Base-by-base conservation (phyloP, 1,139 yeast genomes). In the Taphrina betulina region DNA sequence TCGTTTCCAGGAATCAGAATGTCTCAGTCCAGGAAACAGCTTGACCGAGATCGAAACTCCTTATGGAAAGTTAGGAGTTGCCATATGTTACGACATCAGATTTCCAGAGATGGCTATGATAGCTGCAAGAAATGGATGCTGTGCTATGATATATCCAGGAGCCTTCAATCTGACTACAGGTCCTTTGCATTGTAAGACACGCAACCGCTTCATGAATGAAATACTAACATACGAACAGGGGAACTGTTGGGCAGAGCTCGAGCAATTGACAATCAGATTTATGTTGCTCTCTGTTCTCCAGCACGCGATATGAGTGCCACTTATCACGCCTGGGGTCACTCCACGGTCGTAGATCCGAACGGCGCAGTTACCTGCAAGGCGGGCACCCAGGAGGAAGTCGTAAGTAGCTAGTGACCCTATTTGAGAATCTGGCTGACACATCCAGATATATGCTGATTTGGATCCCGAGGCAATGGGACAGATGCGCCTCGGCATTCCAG, bases 141-240 rank as follows among this genome's bases (percentile, higher is more conserved):
- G 88, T 71, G 95, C 94, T 34, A 84, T 89, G 92, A 76, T 88
- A 54, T 89, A 88, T 63, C 97, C 97, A 0, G 95, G 96, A 54
- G 97, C 97, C 0, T 90, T 90, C 74, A 90, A 90, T 73, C 86
- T 95, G 20, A 87, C 92, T 28, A 90, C 97, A 0, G 97, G 97
- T 0, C 97, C 97, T 0, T 74, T 87, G 66, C 96, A 88, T 69
- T 90, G 53, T 41, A 17, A 5, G 31, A 26, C 31, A 7, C 10
- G 10, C 31, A 26, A 7, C 31, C 31, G 7, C 31, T 26, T 26
- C 31, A 12, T 12, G 31, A 26, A 26, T 7, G 7, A 12, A 26
- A 7, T 26, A 12, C 7, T 26, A n/a, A n/a, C 7, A 20, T 23
- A 3, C 14, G 19, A 14, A 1, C 28, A 41, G 45, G 97, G 97